Evolutionary conservation across 1,284 basidiomycete genomes (phyloP), one percentile per base, ranked within the genome.

Genomic region (Stereum hirsutum): DNA sequence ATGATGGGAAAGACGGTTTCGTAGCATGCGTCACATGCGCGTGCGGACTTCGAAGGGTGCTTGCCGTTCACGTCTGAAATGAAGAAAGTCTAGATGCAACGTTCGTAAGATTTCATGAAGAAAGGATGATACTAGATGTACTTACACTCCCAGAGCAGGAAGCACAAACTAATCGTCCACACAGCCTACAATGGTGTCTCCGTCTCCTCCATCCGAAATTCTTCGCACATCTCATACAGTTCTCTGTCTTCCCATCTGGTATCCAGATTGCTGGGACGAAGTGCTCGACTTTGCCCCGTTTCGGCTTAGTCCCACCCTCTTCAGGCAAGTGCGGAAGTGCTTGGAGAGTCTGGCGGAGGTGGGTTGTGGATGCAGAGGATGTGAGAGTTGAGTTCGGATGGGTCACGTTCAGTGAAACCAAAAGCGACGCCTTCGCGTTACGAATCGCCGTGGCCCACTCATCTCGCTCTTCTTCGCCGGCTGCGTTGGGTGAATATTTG

Each of bases 231-330:
- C 85, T 71, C 86, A 89, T 89, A 60, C 92, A 96, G 34, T 72
- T 72, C 47, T 78, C 74, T 6, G 87, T 82, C 55, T 77, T 84
- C 45, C 77, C 78, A 57, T 96, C 91, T 0, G 92, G 90, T 14
- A 94, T 82, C 92, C 92, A 96, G 8, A 95, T 78, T 0, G 93
- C 87, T 3, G 92, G 90, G 1, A 89, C 79, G 66, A 92, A 95
- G 60, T 89, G 84, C 38, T 94, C 89, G 28, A 94, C 80, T 49
- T 70, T 74, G 4, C 72, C 68, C 30, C 80, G 59, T 50, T 67
- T 62, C 39, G 69, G 69, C 26, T 55, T 47, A 20, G 48, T 47
- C 41, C 61, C 51, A 36, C 56, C 69, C 42, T 81, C 78, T 5
- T 69, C 64, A 0, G 78, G 76, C 0, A 68, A 66, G 54, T 82